phyloP scores from a whole-genome alignment of 352 stramenopile genomes.

The Phytophthora pistaciae region DNA sequence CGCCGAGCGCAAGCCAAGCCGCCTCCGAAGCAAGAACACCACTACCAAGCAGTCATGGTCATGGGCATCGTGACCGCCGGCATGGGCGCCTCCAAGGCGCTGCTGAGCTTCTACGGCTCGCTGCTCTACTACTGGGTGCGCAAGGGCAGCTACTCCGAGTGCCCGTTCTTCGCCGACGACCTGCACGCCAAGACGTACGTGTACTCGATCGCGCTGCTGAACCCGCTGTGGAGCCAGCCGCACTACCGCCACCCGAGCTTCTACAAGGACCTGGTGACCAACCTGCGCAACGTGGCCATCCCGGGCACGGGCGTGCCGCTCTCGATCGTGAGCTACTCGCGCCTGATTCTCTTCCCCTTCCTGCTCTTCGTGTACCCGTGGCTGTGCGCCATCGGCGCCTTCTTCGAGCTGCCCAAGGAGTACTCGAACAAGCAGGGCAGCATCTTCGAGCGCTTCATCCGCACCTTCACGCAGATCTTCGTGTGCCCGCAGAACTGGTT shows the following conservation, averaged over 20 bases:
- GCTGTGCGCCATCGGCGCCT: conserved; percentile 84
- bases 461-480: conserved; percentile 86
- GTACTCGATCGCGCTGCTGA: conserved; percentile 95
- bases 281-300: conserved; percentile 98
- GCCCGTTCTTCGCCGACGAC: conserved; percentile 81
- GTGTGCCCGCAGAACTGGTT: conserved; percentile 97
- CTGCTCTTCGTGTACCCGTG: conserved; percentile 91
- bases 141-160: conserved; percentile 75
- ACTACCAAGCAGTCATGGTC: conserved; percentile 26
- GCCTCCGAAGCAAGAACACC: neutral
- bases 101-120: conserved; percentile 83
- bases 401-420: conserved; percentile 74
- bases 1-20: conserved; percentile 19
- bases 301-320: conserved; percentile 96
- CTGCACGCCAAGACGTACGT: conserved; percentile 93
- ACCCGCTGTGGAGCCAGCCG: conserved; percentile 95
- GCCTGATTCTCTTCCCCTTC: conserved; percentile 87
- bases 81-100: conserved; percentile 37
- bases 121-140: conserved; percentile 85
- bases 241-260: conserved; percentile 98
- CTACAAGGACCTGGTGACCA: conserved; percentile 95
- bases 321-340: conserved; percentile 88
- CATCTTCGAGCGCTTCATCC: conserved; percentile 92
- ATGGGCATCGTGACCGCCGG: conserved; percentile 38
- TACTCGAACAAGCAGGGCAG: conserved; percentile 69